Percentiles rank a stretch among this genome's conserved stretches.
Evolutionary conservation across 2,329 filamentous ascomycete species (phyloP).

Genomic region (Neofusicoccum laricinum): DNA sequence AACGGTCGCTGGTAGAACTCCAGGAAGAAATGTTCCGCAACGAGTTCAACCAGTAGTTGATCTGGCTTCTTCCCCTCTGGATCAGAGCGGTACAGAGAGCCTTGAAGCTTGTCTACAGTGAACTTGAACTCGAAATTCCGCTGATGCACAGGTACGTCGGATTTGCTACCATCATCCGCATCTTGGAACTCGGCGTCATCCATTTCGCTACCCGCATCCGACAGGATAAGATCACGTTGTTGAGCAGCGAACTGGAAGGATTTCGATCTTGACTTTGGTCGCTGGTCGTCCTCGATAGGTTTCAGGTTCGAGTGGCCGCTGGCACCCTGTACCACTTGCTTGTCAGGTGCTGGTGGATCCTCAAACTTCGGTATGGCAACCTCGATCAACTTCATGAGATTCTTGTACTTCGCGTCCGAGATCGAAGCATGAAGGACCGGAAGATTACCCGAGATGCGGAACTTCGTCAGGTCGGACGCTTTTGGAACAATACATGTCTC

Average conservation of each 20-base stretch:
- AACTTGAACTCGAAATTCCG: conserved; percentile 96
- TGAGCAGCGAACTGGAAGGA: conserved; percentile 72
- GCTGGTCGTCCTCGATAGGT: conserved; percentile 30
- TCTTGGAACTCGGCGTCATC: conserved; percentile 65
- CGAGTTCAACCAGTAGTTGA: conserved; percentile 80
- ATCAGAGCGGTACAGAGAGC: conserved; percentile 86
- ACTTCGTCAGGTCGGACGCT: conserved; percentile 85
- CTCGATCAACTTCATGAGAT: conserved; percentile 91
- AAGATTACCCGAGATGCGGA: conserved; percentile 86
- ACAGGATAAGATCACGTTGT: conserved; percentile 74
- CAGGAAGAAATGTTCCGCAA: conserved; percentile 84
- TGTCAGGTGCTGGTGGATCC: conserved; percentile 39
- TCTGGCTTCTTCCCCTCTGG: conserved; percentile 73
- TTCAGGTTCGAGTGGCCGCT: conserved; percentile 38
- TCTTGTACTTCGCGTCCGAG: conserved; percentile 96
- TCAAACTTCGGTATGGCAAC: conserved; percentile 87
- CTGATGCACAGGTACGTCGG: conserved; percentile 70
- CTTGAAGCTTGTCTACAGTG: conserved; percentile 88
- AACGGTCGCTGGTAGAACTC: conserved; percentile 85
- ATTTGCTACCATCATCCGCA: conserved; percentile 51
- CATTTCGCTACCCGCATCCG: conserved; percentile 65
- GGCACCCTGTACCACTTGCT: conserved; percentile 34
- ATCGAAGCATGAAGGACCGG: conserved; percentile 88
- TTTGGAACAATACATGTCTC: conserved; percentile 97
- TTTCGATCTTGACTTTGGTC: conserved; percentile 53